A percentile compares a stretch with the other conserved stretches of the same genome.
Conservation (phyloP, 2,329 filamentous ascomycete genomes). For the Didymella exigua region DNA sequence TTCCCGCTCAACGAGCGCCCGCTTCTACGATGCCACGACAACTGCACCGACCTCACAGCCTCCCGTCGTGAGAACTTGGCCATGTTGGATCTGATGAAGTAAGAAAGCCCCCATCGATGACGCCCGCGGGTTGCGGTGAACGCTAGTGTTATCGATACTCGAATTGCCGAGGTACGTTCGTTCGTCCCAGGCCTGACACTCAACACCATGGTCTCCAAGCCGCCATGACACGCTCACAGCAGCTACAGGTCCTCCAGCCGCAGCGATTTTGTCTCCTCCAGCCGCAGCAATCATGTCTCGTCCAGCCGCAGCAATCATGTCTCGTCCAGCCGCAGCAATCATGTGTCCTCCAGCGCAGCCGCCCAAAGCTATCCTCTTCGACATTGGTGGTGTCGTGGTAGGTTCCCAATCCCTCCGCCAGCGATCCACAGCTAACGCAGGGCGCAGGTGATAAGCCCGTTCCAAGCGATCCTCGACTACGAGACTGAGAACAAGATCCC, state of each 20-base stretch:
- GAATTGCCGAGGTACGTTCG: constrained; percentile 34
- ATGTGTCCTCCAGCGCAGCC: constrained; percentile 21
- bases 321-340: neutral
- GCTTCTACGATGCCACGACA: no score
- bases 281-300: constrained; percentile 17
- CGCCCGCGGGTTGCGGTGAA: neutral
- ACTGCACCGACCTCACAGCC: no score
- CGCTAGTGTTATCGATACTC: constrained; percentile 24
- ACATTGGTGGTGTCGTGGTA: constrained; percentile 97
- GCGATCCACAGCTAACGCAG: neutral
- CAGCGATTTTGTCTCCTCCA: constrained; percentile 15
- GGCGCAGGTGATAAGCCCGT: constrained; percentile 89
- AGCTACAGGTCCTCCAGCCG: neutral
- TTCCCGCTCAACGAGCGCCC: no score
- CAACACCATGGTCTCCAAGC: constrained; percentile 21
- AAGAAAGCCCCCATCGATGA: no score
- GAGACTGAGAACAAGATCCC: constrained; percentile 78
- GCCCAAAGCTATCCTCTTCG: constrained; percentile 68
- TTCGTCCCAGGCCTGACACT: constrained; percentile 20
- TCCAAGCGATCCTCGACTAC: constrained; percentile 92
- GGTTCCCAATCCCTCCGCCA: constrained; percentile 50
- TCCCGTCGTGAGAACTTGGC: no score
- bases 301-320: constrained; percentile 13
- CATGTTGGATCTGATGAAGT: no score
- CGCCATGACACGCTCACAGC: constrained; percentile 23